A percentile compares a stretch with the other conserved stretches of the same genome.
phyloP scores from a whole-genome alignment of 495 filamentous ascomycete species.

The Hyaloscypha finlandica region DNA sequence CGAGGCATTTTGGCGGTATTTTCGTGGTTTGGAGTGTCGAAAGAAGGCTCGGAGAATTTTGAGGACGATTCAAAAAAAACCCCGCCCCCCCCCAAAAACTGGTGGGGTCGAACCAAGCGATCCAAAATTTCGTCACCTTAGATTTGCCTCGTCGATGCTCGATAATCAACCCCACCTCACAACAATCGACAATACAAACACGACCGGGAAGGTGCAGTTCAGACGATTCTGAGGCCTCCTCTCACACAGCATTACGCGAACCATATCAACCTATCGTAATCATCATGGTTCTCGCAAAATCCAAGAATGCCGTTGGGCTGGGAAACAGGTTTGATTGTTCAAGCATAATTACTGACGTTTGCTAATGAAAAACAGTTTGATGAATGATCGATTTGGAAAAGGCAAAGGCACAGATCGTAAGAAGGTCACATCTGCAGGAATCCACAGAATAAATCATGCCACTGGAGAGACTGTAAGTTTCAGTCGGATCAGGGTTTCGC shows the following conservation, averaged over 20 bases:
- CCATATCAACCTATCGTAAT: background rate
- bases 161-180: slow-evolving; percentile 22
- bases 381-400: slow-evolving; percentile 57
- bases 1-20: slow-evolving; percentile 67
- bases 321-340: slow-evolving; percentile 59
- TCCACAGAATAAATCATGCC: slow-evolving; percentile 60
- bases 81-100: too few species aligned
- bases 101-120: slow-evolving; percentile 14
- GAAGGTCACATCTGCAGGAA: slow-evolving; percentile 52
- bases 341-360: background rate
- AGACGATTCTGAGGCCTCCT: background rate
- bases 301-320: slow-evolving; percentile 90
- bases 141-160: slow-evolving; percentile 17
- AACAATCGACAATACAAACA: slow-evolving; percentile 11
- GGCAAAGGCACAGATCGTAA: slow-evolving; percentile 75
- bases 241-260: background rate
- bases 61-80: slow-evolving; percentile 4
- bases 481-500: background rate
- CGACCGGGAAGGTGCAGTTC: background rate
- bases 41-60: background rate
- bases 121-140: slow-evolving; percentile 27
- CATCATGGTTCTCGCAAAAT: slow-evolving; percentile 92
- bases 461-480: slow-evolving; percentile 53
- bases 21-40: slow-evolving; percentile 10
- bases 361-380: slow-evolving; percentile 37